Base-by-base conservation (phyloP, 1,139 yeast genomes). In the Pichia norvegensis region DNA sequence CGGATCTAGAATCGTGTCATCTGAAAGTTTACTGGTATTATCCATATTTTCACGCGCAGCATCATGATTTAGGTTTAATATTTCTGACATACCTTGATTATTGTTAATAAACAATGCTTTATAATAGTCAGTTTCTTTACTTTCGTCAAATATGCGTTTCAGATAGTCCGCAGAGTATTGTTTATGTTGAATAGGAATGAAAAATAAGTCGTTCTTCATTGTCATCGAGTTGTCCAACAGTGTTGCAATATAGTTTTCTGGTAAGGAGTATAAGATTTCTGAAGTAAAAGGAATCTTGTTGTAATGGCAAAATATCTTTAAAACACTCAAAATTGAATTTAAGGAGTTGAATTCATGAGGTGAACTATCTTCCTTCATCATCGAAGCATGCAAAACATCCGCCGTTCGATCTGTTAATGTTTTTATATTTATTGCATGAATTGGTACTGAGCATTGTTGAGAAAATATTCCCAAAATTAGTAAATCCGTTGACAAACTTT, bases 401-500 rank as follows among this genome's bases (percentile, higher is more conserved):
- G 85, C 78, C 0, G 86, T 81, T 61, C 88, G 69, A 40, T 82
- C 81, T 2, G 82, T 75, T 46, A 81, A 67, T 36, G 78, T 76
- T 47, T 80, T 69, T 47, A 80, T 62, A 54, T 79, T 79, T 8
- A 80, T 63, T 1, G 81, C 85, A 53, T 71, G 74, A 39, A 79
- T 66, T 1, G 73, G 69, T 9, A 67, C 49, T 10, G 58, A 55
- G 3, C 52, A 29, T 10, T 57, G 52, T 19, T 51, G 49, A n/a
- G 60, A 45, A 6, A 60, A 47, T 20, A 56, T 54, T 23, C 59
- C 63, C 29, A 61, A 41, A 21, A 60, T 38, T 9, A 60, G 48
- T 40, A 60, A 47, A 40, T 52, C 58, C 22, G 54, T 58, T 1
- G 63, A 57, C 23, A 60, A 56, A 42, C 57, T 57, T 36, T 60